Evolutionary conservation across 129 eudicot genomes (phyloP), one percentile per base, ranked within the genome.

Genomic region (Artemisia tridentata): DNA sequence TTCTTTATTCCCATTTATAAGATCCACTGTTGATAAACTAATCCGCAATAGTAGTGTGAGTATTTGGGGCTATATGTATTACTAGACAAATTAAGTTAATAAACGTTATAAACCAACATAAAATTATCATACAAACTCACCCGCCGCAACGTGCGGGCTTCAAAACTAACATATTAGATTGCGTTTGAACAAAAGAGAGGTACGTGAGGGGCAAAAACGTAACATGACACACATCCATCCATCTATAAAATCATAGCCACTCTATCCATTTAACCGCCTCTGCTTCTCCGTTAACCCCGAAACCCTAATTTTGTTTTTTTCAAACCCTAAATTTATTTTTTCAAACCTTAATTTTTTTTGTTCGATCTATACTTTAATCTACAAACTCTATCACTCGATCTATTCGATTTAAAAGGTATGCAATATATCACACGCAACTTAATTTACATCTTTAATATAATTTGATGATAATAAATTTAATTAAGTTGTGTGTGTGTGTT

Each of bases 231-330:
- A 1, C 12, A 73, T 34, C 5, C 13, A 15, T 41, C 16, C 23
- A 19, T 18, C 71, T 57, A 76, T 76, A 76, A 68, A 62, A 49
- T 2, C 3, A 7, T 11, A 16, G 54, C 64, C 23, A 51, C 50
- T 55, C 68, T 72, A 38, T 38, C 43, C 43, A 20, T 11, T 76
- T 56, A 58, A 68, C 53, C 23, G 55, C 5, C 41, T 20, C 13
- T 34, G 13, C 71, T n/a, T 63, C 81, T 62, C 23, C 81, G 2
- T 52, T 70, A 70, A 49, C 65, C 2, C 65, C 58, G 67, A 27
- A 77, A 77, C 81, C 77, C 81, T 77, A 77, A 76, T 34, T 77
- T 47, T 63, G 45, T 23, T 60, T 55, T 38, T 38, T 38, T 38
- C 43, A 38, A 38, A 38, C 43, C 77, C 77, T 77, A 77, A 72